Conservation (phyloP, 495 filamentous ascomycete genomes). For the Extremus antarcticus region DNA sequence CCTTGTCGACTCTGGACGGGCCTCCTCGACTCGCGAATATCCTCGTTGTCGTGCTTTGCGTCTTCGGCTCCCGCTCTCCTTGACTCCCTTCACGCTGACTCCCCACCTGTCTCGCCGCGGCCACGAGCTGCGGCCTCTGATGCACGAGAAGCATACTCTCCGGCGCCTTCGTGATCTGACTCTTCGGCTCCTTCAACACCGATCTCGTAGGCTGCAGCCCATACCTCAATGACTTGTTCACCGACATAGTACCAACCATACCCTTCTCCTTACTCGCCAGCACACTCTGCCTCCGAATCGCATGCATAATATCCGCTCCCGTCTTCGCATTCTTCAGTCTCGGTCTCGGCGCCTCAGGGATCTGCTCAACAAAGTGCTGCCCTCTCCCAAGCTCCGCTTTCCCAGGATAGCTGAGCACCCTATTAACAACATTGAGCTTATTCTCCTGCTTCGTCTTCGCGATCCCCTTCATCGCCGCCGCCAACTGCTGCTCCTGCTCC, state of each 20-base stretch:
- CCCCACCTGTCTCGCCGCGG: not conserved
- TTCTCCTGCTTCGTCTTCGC: slow-evolving; percentile 14
- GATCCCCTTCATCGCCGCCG: slow-evolving; percentile 16
- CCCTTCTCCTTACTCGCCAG: not conserved
- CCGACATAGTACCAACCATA: no score
- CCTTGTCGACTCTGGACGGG: not conserved
- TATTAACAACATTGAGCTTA: slow-evolving; percentile 2
- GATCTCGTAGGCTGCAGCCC: not conserved
- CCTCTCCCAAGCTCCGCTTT: not conserved
- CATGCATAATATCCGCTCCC: slow-evolving; percentile 4
- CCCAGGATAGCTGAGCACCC: slow-evolving; percentile 1
- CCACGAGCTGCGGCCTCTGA: not conserved
- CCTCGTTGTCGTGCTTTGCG: not conserved
- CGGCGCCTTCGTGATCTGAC: not conserved
- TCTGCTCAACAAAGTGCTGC: not conserved
- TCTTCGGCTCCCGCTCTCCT: no score
- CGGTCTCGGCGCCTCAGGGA: not conserved
- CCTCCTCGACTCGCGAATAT: not conserved
- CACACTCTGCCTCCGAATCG: slow-evolving; percentile 4
- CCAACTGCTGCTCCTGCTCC: slow-evolving; percentile 15
- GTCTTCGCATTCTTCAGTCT: slow-evolving; percentile 13
- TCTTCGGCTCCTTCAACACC: not conserved
- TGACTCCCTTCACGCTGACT: no score
- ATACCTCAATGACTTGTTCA: no score
- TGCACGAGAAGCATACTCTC: not conserved